Evolutionary conservation across 495 filamentous ascomycete genomes (phyloP).

Genomic region (Thermothielavioides terrestris): DNA sequence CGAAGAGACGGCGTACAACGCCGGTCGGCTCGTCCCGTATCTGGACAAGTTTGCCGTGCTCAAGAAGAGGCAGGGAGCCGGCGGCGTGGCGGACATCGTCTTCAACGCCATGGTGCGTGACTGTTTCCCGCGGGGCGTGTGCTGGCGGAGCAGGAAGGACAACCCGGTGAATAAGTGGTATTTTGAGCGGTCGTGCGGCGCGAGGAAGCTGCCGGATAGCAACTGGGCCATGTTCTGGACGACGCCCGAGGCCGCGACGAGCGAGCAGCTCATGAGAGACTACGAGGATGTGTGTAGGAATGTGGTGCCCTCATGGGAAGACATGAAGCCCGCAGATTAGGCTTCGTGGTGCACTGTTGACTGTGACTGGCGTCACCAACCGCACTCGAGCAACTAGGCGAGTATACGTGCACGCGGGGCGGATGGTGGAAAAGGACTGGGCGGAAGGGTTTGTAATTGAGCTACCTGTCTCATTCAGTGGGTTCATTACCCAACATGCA

Average conservation of each 20-base stretch:
- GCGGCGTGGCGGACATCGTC: constrained; percentile 88
- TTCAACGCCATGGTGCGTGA: constrained; percentile 90
- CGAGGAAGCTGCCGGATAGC: constrained; percentile 64
- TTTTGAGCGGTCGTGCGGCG: constrained; percentile 79
- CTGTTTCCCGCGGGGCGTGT: constrained; percentile 73
- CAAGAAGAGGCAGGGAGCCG: constrained; percentile 77
- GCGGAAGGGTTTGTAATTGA: too few species aligned
- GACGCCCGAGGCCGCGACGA: constrained; percentile 48
- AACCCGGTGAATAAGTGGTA: constrained; percentile 95
- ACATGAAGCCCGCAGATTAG: constrained; percentile 55
- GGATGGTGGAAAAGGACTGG: too few species aligned
- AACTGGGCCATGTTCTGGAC: constrained; percentile 99
- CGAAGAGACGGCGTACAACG: constrained; percentile 45
- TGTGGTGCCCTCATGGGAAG: constrained; percentile 78
- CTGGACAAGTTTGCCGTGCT: constrained; percentile 96
- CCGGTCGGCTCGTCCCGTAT: constrained; percentile 70
- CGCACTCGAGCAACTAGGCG: too few species aligned
- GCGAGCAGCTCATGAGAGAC: constrained; percentile 54
- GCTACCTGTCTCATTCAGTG: too few species aligned
- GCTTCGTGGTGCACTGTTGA: too few species aligned
- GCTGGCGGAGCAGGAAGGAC: constrained; percentile 70
- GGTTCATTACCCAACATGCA: too few species aligned
- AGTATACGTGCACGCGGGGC: too few species aligned
- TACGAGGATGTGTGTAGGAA: constrained; percentile 75
- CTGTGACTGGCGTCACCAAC: too few species aligned